Percentiles rank a stretch among this genome's conserved stretches.
Conservation (phyloP, 1,284 basidiomycete genomes). For the Trichosporon asahii region DNA sequence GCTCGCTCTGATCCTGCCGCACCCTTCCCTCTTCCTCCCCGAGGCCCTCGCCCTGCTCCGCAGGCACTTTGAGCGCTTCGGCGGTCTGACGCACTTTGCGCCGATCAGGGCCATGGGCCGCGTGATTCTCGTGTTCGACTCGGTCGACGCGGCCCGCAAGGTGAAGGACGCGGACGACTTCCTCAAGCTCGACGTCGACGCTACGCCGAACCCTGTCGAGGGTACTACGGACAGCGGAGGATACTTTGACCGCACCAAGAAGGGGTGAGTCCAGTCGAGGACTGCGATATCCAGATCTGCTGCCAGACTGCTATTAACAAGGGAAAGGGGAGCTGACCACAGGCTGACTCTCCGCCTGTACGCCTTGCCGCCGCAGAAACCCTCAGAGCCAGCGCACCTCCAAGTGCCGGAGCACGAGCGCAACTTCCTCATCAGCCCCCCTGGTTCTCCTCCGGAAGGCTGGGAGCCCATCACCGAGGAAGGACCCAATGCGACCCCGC, state of each 20-base stretch:
- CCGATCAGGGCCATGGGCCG: conserved; percentile 75
- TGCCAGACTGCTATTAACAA: background rate
- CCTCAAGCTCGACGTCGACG: conserved; percentile 32
- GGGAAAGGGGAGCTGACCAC: conserved; percentile 17
- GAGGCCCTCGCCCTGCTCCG: conserved; percentile 64
- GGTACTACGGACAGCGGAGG: conserved; percentile 19
- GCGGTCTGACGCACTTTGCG: conserved; percentile 78
- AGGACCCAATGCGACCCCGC: conserved; percentile 78
- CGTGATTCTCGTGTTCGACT: conserved; percentile 72
- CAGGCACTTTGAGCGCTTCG: conserved; percentile 68
- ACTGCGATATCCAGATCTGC: background rate
- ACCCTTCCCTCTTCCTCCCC: conserved; percentile 65
- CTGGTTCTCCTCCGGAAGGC: conserved; percentile 94
- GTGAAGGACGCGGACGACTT: conserved; percentile 49
- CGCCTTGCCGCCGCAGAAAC: conserved; percentile 69
- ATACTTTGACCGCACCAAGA: conserved; percentile 14
- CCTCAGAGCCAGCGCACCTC: conserved; percentile 56
- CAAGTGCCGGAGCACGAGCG: conserved; percentile 75
- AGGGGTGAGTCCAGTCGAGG: conserved; percentile 11
- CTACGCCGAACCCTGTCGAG: background rate
- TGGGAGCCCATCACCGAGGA: conserved; percentile 93
- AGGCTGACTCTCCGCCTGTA: conserved; percentile 68
- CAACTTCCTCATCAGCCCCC: conserved; percentile 97
- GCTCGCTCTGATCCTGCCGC: conserved; percentile 63
- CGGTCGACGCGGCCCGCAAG: conserved; percentile 51